Percentiles rank a stretch among this genome's conserved stretches.
Conservation (phyloP, 2,329 filamentous ascomycete genomes). For the Fusarium chlamydosporum region DNA sequence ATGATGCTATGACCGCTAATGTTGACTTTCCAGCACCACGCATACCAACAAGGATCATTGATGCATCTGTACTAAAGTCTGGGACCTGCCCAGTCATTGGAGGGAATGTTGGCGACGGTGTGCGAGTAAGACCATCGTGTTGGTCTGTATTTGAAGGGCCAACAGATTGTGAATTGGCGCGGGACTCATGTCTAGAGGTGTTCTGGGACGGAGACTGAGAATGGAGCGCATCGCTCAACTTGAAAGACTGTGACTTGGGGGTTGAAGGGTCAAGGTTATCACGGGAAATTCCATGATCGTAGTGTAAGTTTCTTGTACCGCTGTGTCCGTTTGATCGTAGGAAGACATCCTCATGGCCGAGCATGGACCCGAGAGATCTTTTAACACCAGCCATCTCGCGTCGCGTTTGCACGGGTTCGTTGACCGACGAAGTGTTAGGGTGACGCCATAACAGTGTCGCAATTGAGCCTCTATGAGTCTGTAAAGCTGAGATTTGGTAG, state of each 20-base stretch:
- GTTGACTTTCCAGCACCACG: conserved; percentile 83
- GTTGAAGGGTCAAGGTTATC: conserved; percentile 37
- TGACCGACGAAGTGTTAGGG: conserved; percentile 40
- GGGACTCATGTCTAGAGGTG: conserved; percentile 25
- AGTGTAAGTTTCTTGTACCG: conserved; percentile 27
- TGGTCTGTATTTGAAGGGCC: conserved; percentile 35
- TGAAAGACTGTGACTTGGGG: conserved; percentile 32
- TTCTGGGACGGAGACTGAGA: conserved; percentile 27
- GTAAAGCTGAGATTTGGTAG: neutral
- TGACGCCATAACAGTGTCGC: conserved; percentile 33
- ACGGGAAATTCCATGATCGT: conserved; percentile 32
- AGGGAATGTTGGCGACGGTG: conserved; percentile 47
- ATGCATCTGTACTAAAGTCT: conserved; percentile 72
- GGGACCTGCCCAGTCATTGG: conserved; percentile 51
- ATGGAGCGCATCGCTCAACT: conserved; percentile 20
- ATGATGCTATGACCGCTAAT: conserved; percentile 80
- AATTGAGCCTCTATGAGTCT: neutral
- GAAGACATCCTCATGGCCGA: conserved; percentile 50
- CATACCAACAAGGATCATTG: conserved; percentile 80
- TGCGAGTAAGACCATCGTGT: conserved; percentile 47
- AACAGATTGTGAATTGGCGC: conserved; percentile 27
- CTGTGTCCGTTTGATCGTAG: conserved; percentile 37
- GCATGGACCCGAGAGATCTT: conserved; percentile 56
- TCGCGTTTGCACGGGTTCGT: conserved; percentile 32
- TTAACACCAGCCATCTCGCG: conserved; percentile 58